A percentile compares a stretch with the other conserved stretches of the same genome.
These are phyloP conservation scores for Beauveria sp. DNA, from an alignment of 2,329 filamentous ascomycete genomes.

Conservation along the genomic window DNA sequence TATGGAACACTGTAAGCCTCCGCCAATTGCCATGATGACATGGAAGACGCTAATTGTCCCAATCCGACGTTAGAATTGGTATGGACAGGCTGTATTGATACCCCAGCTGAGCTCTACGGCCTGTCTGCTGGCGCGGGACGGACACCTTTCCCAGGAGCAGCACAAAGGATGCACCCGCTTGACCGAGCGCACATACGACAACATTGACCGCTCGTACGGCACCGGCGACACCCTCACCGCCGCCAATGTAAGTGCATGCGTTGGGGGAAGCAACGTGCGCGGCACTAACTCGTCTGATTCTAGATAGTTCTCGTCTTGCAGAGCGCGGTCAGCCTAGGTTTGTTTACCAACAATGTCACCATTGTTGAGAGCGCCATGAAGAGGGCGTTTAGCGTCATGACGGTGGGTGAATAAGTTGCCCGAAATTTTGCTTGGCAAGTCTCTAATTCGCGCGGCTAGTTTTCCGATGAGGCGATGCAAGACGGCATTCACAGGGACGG, in stretches of 20 bases:
- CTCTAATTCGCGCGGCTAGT: conserved; percentile 7
- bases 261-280: too few species aligned
- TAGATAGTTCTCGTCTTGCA: conserved; percentile 19
- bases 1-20: conserved; percentile 16
- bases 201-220: conserved; percentile 16
- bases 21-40: not conserved
- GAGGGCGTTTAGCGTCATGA: conserved; percentile 16
- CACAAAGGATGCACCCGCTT: conserved; percentile 16
- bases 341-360: conserved; percentile 17
- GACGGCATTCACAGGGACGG: conserved; percentile 20
- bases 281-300: not conserved
- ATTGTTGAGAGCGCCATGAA: conserved; percentile 15
- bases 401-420: conserved; percentile 1
- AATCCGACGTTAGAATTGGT: conserved; percentile 16
- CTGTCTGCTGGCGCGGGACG: conserved; percentile 16
- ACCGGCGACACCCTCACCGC: conserved; percentile 16
- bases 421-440: not conserved
- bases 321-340: conserved; percentile 17
- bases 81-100: conserved; percentile 18
- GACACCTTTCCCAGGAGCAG: conserved; percentile 13
- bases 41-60: not conserved
- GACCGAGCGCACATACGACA: conserved; percentile 16
- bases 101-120: conserved; percentile 17
- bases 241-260: conserved; percentile 13
- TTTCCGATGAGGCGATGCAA: conserved; percentile 11